Evolutionary conservation across 2,329 filamentous ascomycete genomes (phyloP).

Genomic region (Fusarium sp.): DNA sequence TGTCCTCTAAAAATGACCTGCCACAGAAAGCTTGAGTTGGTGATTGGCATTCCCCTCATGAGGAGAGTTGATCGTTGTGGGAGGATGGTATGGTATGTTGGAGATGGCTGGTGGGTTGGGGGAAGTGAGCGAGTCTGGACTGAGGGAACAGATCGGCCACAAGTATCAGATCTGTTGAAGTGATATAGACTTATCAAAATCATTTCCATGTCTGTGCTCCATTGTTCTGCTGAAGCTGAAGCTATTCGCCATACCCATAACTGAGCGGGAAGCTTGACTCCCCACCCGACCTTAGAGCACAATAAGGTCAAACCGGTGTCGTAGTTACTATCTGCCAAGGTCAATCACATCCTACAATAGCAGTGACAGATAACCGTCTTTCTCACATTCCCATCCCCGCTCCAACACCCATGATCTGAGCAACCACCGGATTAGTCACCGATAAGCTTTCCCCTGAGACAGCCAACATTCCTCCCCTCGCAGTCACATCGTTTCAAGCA

Average conservation of each 20-base stretch:
- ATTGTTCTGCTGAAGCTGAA: background rate
- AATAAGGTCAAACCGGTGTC: no score
- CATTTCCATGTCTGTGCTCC: background rate
- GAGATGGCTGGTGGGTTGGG: background rate
- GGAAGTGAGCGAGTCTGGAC: background rate
- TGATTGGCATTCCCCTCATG: background rate
- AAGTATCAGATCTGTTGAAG: no score
- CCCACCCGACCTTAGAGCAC: no score
- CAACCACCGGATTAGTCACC: conserved; percentile 1
- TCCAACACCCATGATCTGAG: background rate
- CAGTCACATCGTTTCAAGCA: background rate
- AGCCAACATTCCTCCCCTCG: conserved; percentile 20
- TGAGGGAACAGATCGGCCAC: no score
- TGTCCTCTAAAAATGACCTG: background rate
- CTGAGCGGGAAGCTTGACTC: no score
- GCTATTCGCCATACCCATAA: no score
- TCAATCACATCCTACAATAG: background rate
- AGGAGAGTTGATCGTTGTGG: background rate
- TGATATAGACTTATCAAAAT: background rate
- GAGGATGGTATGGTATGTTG: no score
- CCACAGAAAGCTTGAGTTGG: background rate
- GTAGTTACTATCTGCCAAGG: background rate
- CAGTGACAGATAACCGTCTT: background rate
- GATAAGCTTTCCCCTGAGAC: background rate
- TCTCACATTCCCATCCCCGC: background rate